phyloP scores from a whole-genome alignment of 495 filamentous ascomycete species.

The Trichoderma virens region DNA sequence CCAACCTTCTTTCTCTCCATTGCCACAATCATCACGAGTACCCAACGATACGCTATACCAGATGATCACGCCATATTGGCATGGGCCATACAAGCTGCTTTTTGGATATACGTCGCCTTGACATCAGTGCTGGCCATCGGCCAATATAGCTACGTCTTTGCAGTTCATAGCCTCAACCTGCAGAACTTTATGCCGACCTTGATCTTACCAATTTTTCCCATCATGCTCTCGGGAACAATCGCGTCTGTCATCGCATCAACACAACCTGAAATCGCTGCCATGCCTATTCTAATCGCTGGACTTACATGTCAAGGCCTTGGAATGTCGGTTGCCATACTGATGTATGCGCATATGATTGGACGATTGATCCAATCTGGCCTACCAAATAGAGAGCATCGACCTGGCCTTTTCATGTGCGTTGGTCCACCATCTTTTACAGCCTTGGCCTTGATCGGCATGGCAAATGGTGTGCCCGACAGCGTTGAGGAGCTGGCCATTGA shows the following conservation, averaged over 20 bases:
- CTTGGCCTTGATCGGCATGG: slow-evolving; percentile 50
- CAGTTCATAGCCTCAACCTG: slow-evolving; percentile 28
- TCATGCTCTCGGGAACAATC: slow-evolving; percentile 45
- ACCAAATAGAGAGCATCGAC: slow-evolving; percentile 35
- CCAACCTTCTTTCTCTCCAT: slow-evolving; percentile 60
- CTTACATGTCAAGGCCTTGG: slow-evolving; percentile 47
- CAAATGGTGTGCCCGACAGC: slow-evolving; percentile 23
- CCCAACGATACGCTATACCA: slow-evolving; percentile 51
- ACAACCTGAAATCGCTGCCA: slow-evolving; percentile 33
- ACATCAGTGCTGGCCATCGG: slow-evolving; percentile 36
- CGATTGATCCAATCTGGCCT: slow-evolving; percentile 54
- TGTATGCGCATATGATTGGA: slow-evolving; percentile 50
- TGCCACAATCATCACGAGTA: slow-evolving; percentile 53
- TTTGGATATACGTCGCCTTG: slow-evolving; percentile 45
- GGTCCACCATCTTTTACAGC: slow-evolving; percentile 61
- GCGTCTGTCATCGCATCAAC: slow-evolving; percentile 32
- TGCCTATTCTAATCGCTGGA: slow-evolving; percentile 43
- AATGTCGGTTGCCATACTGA: slow-evolving; percentile 39
- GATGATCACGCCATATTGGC: slow-evolving; percentile 31
- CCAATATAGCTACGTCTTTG: slow-evolving; percentile 48
- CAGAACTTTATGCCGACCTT: slow-evolving; percentile 45
- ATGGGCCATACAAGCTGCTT: slow-evolving; percentile 32
- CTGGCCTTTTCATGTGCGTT: slow-evolving; percentile 67
- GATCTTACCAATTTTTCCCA: slow-evolving; percentile 50
- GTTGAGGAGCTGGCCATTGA: not conserved